Evolutionary conservation across 306 rosid species (phyloP), one percentile per base, ranked within the genome.

Genomic region (Acacia crassicarpa): DNA sequence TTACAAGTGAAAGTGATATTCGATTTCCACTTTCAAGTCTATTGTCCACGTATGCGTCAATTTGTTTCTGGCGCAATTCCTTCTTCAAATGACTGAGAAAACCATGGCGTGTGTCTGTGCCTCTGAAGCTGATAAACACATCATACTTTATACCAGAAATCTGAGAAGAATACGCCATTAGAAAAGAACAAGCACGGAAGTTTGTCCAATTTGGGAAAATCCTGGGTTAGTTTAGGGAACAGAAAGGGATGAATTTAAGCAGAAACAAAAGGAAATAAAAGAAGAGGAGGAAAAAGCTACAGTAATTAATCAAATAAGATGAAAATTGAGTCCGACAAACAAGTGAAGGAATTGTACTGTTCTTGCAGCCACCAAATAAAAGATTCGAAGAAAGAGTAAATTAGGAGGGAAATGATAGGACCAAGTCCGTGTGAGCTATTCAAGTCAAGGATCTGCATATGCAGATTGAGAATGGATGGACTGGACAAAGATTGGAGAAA

Each of bases 91-190:
- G 67, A 9, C 78, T 74, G 5, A 53, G 46, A 5, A 53, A 49
- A 33, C 48, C 40, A 25, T 56, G 12, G n/a, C n/a, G 66, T 25
- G 38, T 62, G 19, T 74, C 78, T 74, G 27, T 33, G 20, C 78
- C 78, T 33, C 78, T 33, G 12, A 74, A 51, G 33, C 78, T 53
- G 20, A 74, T 32, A 5, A 74, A 74, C 3, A 74, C 78, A 51
- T 74, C 78, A 51, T 74, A 20, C 5, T 33, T 33, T 25, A 19
- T 33, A 4, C 43, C 20, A 33, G 33, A 49, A 3, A 71, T 5
- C 4, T 22, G 40, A 25, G 76, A 48, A 17, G 44, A 27, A 72
- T n/a, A 46, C 1, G 44, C 76, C 76, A 72, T 72, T 6, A 30
- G 43, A 46, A 23, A 69, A 13, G 30, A 69, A 41, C 49, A 69